Percentiles rank a stretch among this genome's conserved stretches.
Conservation (phyloP, 352 stramenopile genomes). For the Pythium angustatum region DNA sequence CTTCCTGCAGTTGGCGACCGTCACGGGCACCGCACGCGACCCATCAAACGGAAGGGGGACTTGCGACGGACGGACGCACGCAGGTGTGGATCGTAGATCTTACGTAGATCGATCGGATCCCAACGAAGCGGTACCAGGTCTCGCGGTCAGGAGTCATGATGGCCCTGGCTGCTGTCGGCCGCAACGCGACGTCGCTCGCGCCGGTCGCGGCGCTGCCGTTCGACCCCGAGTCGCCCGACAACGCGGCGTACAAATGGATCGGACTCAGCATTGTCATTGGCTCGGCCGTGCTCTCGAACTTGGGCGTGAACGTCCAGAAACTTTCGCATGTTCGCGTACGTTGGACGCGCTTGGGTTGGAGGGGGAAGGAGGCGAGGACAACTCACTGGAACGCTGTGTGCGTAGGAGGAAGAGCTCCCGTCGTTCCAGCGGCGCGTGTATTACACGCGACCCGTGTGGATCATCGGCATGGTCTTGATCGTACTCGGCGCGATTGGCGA, state of each 20-base stretch:
- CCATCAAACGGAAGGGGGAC: conserved; percentile 4
- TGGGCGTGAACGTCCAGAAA: conserved; percentile 87
- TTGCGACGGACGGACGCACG: neutral
- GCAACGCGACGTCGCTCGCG: conserved; percentile 20
- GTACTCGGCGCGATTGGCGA: conserved; percentile 81
- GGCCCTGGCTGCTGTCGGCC: conserved; percentile 9
- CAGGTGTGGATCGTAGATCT: no score
- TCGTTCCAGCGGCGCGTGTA: conserved; percentile 69
- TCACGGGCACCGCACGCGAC: neutral
- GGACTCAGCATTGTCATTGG: conserved; percentile 74
- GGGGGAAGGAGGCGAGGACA: neutral
- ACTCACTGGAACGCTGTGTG: no score
- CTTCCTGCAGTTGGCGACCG: neutral
- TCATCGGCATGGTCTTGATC: conserved; percentile 78
- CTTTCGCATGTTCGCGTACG: conserved; percentile 81
- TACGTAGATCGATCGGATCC: no score
- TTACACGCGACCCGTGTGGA: conserved; percentile 84
- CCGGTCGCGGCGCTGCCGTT: conserved; percentile 18
- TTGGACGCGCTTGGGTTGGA: conserved; percentile 14
- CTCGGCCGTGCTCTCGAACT: conserved; percentile 82
- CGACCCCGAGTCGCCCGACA: conserved; percentile 39
- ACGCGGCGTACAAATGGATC: conserved; percentile 81
- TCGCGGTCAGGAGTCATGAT: neutral
- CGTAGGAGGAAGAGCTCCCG: conserved; percentile 69
- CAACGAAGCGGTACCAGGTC: no score